Evolutionary conservation across 169 alveolate species (phyloP).

Genomic region (Cryptosporidium tyzzeri): DNA sequence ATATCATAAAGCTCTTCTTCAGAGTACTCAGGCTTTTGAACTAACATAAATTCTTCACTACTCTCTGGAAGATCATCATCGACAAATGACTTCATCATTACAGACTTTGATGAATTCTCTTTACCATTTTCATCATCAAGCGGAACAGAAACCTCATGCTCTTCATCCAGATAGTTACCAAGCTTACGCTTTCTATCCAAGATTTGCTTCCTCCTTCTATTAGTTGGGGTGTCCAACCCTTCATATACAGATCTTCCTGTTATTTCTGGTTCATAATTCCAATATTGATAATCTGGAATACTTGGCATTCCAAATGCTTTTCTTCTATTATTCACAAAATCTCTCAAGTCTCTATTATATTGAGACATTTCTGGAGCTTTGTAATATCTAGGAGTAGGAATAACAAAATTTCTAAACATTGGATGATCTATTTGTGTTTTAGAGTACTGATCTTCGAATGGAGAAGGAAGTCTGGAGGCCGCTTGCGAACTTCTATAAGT

Average conservation of each 20-base stretch:
- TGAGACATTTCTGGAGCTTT: conserved; percentile 37
- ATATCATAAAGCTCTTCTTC: conserved; percentile 73
- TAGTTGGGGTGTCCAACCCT: conserved; percentile 33
- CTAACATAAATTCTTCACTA: conserved; percentile 52
- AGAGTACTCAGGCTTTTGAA: conserved; percentile 57
- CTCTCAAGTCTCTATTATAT: conserved; percentile 42
- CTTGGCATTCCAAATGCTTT: conserved; percentile 49
- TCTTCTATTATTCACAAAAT: conserved; percentile 50
- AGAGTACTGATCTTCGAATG: neutral
- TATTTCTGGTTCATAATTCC: conserved; percentile 65
- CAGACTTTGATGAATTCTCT: conserved; percentile 4
- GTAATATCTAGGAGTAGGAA: conserved; percentile 45
- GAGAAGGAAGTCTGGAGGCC: neutral
- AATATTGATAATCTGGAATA: conserved; percentile 61
- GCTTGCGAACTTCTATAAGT: neutral
- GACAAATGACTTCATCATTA: conserved; percentile 61
- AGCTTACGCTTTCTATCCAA: conserved; percentile 37
- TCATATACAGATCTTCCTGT: conserved; percentile 51
- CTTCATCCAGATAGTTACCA: conserved; percentile 25
- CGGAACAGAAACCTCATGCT: conserved; percentile 52
- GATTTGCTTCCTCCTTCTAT: conserved; percentile 37
- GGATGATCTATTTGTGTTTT: neutral
- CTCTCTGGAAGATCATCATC: conserved; percentile 54
- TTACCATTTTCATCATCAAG: neutral
- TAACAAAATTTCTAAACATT: neutral